Evolutionary conservation across 371 early-diverging fungal species (phyloP).

Genomic region (Nosema muscidifuracis): DNA sequence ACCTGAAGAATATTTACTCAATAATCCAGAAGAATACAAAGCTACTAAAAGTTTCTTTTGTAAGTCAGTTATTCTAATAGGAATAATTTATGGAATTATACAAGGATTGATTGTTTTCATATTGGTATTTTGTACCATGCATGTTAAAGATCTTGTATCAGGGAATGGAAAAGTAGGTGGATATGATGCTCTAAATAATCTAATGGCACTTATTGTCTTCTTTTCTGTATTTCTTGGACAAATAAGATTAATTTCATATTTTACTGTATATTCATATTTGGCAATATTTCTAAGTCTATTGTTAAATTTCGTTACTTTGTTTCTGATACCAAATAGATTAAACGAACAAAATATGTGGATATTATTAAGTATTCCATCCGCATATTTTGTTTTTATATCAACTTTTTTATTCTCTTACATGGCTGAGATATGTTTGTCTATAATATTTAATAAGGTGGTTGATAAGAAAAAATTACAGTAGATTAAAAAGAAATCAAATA

Average conservation of each 20-base stretch:
- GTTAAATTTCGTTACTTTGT: slow-evolving; percentile 34
- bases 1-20: slow-evolving; percentile 42
- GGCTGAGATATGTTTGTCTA: neutral
- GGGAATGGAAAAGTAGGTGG: slow-evolving; percentile 37
- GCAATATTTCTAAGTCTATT: slow-evolving; percentile 37
- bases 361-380: slow-evolving; percentile 23
- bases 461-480: neutral
- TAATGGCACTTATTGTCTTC: slow-evolving; percentile 49
- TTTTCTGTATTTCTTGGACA: slow-evolving; percentile 47
- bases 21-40: slow-evolving; percentile 35
- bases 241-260: slow-evolving; percentile 41
- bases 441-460: neutral
- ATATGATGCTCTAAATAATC: slow-evolving; percentile 38
- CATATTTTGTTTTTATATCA: slow-evolving; percentile 13
- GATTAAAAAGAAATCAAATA: neutral
- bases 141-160: slow-evolving; percentile 27
- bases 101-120: slow-evolving; percentile 32
- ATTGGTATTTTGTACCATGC: slow-evolving; percentile 15
- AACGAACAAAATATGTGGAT: neutral
- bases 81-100: slow-evolving; percentile 37
- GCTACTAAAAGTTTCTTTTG: slow-evolving; percentile 24
- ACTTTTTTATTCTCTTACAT: slow-evolving; percentile 6
- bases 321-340: slow-evolving; percentile 40
- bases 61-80: slow-evolving; percentile 22
- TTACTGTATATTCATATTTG: slow-evolving; percentile 27